phyloP scores from a whole-genome alignment of 768 basidiomycete species.

The Boletus rubropictus region DNA sequence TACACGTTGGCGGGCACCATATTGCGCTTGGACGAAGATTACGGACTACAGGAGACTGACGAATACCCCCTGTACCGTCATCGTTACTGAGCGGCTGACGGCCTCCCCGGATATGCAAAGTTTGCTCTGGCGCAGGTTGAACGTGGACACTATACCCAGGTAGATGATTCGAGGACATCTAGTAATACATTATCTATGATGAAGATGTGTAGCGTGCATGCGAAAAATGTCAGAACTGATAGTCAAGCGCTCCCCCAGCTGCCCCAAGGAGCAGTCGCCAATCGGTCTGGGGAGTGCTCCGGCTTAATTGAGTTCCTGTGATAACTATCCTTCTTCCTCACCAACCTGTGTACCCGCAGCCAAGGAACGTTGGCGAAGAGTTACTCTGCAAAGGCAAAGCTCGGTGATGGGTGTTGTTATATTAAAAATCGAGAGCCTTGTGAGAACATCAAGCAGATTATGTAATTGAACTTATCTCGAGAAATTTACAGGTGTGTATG shows the following conservation, averaged over 20 bases:
- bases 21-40: slow-evolving; percentile 31
- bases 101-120: too few species aligned
- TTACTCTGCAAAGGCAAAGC: slow-evolving; percentile 41
- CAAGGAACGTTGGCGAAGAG: slow-evolving; percentile 44
- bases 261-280: slow-evolving; percentile 32
- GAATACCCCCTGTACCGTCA: slow-evolving; percentile 35
- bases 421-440: neutral
- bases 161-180: neutral
- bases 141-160: too few species aligned
- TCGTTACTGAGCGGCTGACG: slow-evolving; percentile 15
- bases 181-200: neutral
- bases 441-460: slow-evolving; percentile 5
- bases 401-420: slow-evolving; percentile 18
- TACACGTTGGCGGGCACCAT: slow-evolving; percentile 32
- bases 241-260: slow-evolving; percentile 65
- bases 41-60: slow-evolving; percentile 18
- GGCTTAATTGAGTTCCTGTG: slow-evolving; percentile 70
- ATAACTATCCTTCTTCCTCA: slow-evolving; percentile 36
- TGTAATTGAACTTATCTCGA: slow-evolving; percentile 2
- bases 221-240: slow-evolving; percentile 52
- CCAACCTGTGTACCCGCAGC: slow-evolving; percentile 50
- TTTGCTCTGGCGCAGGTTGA: too few species aligned
- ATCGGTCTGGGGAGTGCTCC: slow-evolving; percentile 53
- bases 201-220: neutral
- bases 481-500: too few species aligned